A percentile compares a stretch with the other conserved stretches of the same genome.
Conservation (phyloP, 2,329 filamentous ascomycete genomes). For the Rosellinia necatrix region DNA sequence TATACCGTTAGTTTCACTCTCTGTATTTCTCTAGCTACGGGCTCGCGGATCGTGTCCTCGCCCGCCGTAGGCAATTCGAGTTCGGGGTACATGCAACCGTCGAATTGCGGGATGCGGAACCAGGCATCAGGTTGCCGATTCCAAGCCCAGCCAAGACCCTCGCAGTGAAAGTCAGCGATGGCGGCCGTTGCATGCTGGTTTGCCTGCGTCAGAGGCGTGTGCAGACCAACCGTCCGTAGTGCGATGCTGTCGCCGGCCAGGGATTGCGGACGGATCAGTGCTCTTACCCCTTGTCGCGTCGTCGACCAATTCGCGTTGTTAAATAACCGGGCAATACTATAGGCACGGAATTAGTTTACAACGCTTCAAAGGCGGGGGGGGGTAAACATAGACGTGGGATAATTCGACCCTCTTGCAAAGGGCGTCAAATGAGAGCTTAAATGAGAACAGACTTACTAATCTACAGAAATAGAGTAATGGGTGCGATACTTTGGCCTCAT, state of each 20-base stretch:
- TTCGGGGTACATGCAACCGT: constrained; percentile 36
- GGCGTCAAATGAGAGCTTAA: neutral
- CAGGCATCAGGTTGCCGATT: constrained; percentile 34
- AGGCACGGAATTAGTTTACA: neutral
- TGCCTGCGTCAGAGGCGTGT: constrained; percentile 7
- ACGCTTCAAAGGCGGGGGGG: neutral
- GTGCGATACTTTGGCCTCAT: constrained; percentile 40
- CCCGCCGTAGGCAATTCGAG: constrained; percentile 35
- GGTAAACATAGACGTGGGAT: neutral
- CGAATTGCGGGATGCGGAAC: constrained; percentile 41
- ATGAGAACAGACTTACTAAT: constrained; percentile 36
- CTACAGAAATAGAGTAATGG: constrained; percentile 41
- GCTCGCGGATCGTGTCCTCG: constrained; percentile 35
- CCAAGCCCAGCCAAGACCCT: constrained; percentile 35
- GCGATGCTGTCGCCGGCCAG: constrained; percentile 23
- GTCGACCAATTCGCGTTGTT: constrained; percentile 31
- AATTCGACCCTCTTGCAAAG: neutral
- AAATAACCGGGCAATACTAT: constrained; percentile 37
- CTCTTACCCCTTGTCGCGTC: neutral
- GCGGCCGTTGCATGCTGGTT: constrained; percentile 35
- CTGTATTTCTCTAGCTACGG: constrained; percentile 19
- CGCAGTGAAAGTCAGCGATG: constrained; percentile 36
- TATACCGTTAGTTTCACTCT: neutral
- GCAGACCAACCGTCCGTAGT: constrained; percentile 24
- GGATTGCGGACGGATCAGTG: constrained; percentile 29